These are phyloP conservation scores for Camellia sinensis DNA, from an alignment of 148 eudicot genomes.

Conservation along the genomic window DNA sequence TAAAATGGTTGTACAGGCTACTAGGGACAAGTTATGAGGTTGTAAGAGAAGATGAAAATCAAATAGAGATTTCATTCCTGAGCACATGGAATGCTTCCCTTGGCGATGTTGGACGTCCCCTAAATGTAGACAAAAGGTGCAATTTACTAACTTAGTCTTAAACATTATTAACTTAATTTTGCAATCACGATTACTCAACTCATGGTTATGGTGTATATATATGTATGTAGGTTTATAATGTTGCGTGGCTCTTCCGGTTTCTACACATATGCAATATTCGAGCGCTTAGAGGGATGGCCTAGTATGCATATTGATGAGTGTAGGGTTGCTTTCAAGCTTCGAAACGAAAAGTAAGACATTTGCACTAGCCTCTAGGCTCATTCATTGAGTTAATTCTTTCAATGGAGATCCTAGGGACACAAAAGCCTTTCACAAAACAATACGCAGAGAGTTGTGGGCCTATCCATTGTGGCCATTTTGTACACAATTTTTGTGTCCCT, in stretches of 20 bases:
- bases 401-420: no score
- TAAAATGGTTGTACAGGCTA: slow-evolving; percentile 36
- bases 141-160: no score
- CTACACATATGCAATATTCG: slow-evolving; percentile 61
- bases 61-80: slow-evolving; percentile 73
- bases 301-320: slow-evolving; percentile 47
- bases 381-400: not conserved
- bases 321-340: slow-evolving; percentile 72
- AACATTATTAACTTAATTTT: not conserved
- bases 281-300: slow-evolving; percentile 59
- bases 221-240: slow-evolving; percentile 54
- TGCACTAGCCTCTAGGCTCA: not conserved
- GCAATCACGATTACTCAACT: not conserved
- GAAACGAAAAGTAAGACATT: slow-evolving; percentile 4
- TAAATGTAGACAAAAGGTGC: slow-evolving; percentile 80
- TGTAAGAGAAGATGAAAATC: slow-evolving; percentile 44
- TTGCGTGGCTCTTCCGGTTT: slow-evolving; percentile 71
- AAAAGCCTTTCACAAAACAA: no score
- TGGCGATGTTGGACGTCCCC: slow-evolving; percentile 29
- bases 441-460: no score
- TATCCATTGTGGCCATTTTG: no score
- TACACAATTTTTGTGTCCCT: no score
- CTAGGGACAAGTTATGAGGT: slow-evolving; percentile 41
- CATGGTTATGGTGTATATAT: not conserved
- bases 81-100: slow-evolving; percentile 37